Base-by-base conservation (phyloP, 1,139 yeast genomes). In the Tardiomyces blankii region DNA sequence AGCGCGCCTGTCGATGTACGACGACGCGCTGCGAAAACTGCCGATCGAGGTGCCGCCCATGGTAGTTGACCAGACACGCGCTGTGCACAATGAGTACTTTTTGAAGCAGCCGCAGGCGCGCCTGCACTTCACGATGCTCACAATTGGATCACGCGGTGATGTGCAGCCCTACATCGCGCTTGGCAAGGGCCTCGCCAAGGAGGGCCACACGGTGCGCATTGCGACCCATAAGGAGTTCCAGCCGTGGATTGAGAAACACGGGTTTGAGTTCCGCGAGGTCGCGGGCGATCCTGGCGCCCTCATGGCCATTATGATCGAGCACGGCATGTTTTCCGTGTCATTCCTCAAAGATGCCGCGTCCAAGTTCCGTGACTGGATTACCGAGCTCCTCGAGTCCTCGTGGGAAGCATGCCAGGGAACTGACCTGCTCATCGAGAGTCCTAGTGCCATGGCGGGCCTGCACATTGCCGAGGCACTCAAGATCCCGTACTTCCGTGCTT, bases 71-170 rank as follows among this genome's bases (percentile, higher is more conserved):
- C 55, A 56, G 1, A 44, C 23, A 13, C 39, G 44, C 19, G 43
- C 47, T 13, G 48, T 51, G 38, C 41, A 25, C 18, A 43, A 46
- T n/a, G 50, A 53, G 40, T 44, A 46, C 3, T 50, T 52, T 42
- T 16, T 52, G 32, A 41, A 42, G 25, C 45, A 49, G 23, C 65
- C 66, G 1, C 42, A 50, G 32, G 45, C 54, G 33, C 67, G 78
- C 1, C 74, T 74, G 52, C 76, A 73, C 40, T 76, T 89, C 56
- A 82, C 87, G 0, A 67, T 88, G 46, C 66, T 89, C 48, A 89
- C 97, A 0, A 89, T 89, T 58, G 97, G 97, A 0, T 86, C 96
- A 0, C 70, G 97, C 48, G 97, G 97, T 40, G 97, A 89, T 64
- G 97, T 89, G 7, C 97, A 89, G 61, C 97, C 97, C 0, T 91